Conservation (phyloP, 192 early-diverging fungal species). For the Rhizoclosmatium globosum region DNA sequence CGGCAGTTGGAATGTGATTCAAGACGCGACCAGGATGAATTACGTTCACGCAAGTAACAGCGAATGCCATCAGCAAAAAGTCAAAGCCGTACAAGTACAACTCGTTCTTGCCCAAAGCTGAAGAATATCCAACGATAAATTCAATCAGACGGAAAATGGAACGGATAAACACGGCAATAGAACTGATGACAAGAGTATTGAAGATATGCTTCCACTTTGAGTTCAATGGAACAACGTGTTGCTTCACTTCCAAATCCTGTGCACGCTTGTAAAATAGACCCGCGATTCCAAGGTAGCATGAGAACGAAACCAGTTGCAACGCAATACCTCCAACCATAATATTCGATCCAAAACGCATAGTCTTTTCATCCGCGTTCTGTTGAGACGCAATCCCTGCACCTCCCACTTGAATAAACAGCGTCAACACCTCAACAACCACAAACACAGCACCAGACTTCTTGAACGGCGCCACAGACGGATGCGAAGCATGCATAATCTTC, state of each 20-base stretch:
- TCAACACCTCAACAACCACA: conserved; percentile 28
- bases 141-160: conserved; percentile 43
- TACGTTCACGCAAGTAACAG: conserved; percentile 13
- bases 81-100: conserved; percentile 38
- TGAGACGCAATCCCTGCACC: conserved; percentile 28
- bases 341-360: not conserved
- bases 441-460: conserved; percentile 10
- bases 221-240: not conserved
- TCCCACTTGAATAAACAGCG: conserved; percentile 39
- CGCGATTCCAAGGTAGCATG: conserved; percentile 22
- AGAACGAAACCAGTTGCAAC: conserved; percentile 37
- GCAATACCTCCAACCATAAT: conserved; percentile 32
- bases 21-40: conserved; percentile 27
- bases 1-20: not conserved
- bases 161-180: conserved; percentile 4
- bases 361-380: not conserved
- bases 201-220: conserved; percentile 3
- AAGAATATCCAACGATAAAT: conserved; percentile 16
- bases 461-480: conserved; percentile 13
- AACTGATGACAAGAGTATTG: not conserved
- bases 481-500: conserved; percentile 7
- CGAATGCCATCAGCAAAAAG: conserved; percentile 35
- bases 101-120: conserved; percentile 31
- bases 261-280: conserved; percentile 13
- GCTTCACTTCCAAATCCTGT: not conserved